Evolutionary conservation across 345 rosid genomes (phyloP).

Genomic region (Moricandia arvensis): DNA sequence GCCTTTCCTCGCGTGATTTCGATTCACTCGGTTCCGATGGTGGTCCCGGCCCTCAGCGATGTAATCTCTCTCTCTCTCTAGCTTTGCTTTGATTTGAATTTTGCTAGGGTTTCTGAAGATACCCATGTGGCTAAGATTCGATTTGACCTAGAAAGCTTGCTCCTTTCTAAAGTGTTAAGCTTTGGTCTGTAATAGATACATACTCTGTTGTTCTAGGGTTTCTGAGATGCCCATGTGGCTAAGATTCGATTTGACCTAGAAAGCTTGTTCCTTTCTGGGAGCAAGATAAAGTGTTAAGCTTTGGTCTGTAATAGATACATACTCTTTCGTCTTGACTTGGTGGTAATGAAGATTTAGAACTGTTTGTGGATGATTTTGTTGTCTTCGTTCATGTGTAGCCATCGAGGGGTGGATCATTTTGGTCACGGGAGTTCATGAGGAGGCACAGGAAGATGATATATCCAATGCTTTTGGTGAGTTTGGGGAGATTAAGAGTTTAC

Average conservation of each 20-base stretch:
- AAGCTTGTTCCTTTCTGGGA: too few relatives aligned
- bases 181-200: too few relatives aligned
- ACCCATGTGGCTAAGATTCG: not conserved
- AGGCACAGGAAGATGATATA: constrained; percentile 80
- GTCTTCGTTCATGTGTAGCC: constrained; percentile 44
- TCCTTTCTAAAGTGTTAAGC: not conserved
- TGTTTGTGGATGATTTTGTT: constrained; percentile 18
- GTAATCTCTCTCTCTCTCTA: constrained; percentile 52
- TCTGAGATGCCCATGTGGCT: too few relatives aligned
- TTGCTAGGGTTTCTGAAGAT: constrained; percentile 23
- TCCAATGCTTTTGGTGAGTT: constrained; percentile 66
- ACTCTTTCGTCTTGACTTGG: not conserved
- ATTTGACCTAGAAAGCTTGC: constrained; percentile 23
- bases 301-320: not conserved
- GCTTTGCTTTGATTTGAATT: not conserved
- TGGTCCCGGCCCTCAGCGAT: constrained; percentile 89
- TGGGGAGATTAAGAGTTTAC: constrained; percentile 73
- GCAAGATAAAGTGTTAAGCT: not conserved
- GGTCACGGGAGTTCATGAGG: constrained; percentile 74
- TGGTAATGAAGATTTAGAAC: not conserved
- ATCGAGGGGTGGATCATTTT: constrained; percentile 86
- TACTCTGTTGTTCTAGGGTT: too few relatives aligned
- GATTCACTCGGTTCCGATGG: constrained; percentile 83
- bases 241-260: too few relatives aligned
- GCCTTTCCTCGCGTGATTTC: constrained; percentile 71